Conservation (phyloP, 495 filamentous ascomycete species). For the Rostrohypoxylon terebratum region DNA sequence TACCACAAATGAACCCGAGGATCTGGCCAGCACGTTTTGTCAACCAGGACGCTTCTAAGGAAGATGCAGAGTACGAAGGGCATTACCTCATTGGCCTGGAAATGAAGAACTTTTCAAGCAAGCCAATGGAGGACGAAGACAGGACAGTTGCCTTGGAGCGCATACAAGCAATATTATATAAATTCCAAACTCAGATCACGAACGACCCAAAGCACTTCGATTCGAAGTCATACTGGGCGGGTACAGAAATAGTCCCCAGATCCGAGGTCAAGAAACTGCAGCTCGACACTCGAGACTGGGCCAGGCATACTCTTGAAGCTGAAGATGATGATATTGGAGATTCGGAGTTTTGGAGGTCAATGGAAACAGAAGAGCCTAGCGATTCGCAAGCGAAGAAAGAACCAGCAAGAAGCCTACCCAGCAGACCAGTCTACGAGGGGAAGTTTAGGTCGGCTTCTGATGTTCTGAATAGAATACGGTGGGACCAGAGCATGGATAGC, state of each 20-base stretch:
- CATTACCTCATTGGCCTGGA: slow-evolving; percentile 69
- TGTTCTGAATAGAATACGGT: slow-evolving; percentile 77
- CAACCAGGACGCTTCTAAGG: slow-evolving; percentile 34
- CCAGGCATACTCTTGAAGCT: slow-evolving; percentile 52
- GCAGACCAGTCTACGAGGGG: slow-evolving; percentile 35
- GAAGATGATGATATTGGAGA: slow-evolving; percentile 50
- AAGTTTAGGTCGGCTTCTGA: slow-evolving; percentile 65
- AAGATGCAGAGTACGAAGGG: slow-evolving; percentile 59
- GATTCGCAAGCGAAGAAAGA: slow-evolving; percentile 40
- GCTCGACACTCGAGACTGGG: slow-evolving; percentile 64
- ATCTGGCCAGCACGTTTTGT: slow-evolving; percentile 70
- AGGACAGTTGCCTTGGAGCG: slow-evolving; percentile 46
- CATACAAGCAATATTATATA: slow-evolving; percentile 55
- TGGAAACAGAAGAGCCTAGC: slow-evolving; percentile 23
- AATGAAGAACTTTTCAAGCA: slow-evolving; percentile 28
- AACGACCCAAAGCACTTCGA: slow-evolving; percentile 63
- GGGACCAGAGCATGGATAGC: slow-evolving; percentile 72
- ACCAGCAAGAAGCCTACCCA: slow-evolving; percentile 3
- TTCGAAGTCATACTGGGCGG: slow-evolving; percentile 59
- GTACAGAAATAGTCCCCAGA: slow-evolving; percentile 54
- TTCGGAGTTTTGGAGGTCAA: slow-evolving; percentile 29
- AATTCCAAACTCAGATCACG: slow-evolving; percentile 62
- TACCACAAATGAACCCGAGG: slow-evolving; percentile 60
- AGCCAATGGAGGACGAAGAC: slow-evolving; percentile 47
- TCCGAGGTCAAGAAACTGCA: slow-evolving; percentile 53